These are phyloP conservation scores for Pseudoturritis turrita DNA, from an alignment of 345 rosid species.

Conservation along the genomic window DNA sequence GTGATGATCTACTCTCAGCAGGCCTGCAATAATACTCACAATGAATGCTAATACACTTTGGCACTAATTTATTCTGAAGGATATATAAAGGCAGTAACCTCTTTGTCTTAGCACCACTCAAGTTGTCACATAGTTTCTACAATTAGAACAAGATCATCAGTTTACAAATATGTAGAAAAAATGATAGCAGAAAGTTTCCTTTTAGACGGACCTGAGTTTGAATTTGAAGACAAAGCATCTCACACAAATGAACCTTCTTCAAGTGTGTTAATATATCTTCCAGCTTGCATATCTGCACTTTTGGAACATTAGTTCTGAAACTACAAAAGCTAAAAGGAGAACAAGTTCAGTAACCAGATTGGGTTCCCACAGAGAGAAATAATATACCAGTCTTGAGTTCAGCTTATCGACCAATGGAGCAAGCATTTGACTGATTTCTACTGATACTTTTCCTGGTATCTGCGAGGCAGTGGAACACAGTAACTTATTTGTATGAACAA, in stretches of 20 bases:
- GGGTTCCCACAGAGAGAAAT: slow-evolving; percentile 12
- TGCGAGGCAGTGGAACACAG: slow-evolving; percentile 38
- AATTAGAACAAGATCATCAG: slow-evolving; percentile 28
- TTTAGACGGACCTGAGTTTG: slow-evolving; percentile 55
- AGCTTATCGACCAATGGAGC: slow-evolving; percentile 47
- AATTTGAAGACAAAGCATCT: slow-evolving; percentile 54
- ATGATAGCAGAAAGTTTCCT: slow-evolving; percentile 1
- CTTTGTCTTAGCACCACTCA: slow-evolving; percentile 32
- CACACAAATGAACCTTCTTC: slow-evolving; percentile 52
- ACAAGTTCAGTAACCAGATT: slow-evolving; percentile 14
- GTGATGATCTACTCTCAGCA: slow-evolving; percentile 47
- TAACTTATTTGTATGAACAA: slow-evolving; percentile 1
- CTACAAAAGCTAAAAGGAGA: slow-evolving; percentile 2
- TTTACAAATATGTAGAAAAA: slow-evolving; percentile 14
- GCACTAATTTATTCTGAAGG: not conserved
- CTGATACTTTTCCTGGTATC: slow-evolving; percentile 54
- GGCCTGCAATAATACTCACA: slow-evolving; percentile 45
- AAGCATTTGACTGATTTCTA: slow-evolving; percentile 45
- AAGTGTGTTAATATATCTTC: slow-evolving; percentile 51
- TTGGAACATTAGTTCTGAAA: slow-evolving; percentile 21
- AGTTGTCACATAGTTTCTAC: slow-evolving; percentile 42
- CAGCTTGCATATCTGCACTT: slow-evolving; percentile 52
- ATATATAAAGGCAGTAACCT: slow-evolving; percentile 40
- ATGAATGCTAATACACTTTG: slow-evolving; percentile 23
- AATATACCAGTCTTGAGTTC: slow-evolving; percentile 46